Evolutionary conservation across 768 basidiomycete species (phyloP), one percentile per base, ranked within the genome.

Genomic region (Russula emetica): DNA sequence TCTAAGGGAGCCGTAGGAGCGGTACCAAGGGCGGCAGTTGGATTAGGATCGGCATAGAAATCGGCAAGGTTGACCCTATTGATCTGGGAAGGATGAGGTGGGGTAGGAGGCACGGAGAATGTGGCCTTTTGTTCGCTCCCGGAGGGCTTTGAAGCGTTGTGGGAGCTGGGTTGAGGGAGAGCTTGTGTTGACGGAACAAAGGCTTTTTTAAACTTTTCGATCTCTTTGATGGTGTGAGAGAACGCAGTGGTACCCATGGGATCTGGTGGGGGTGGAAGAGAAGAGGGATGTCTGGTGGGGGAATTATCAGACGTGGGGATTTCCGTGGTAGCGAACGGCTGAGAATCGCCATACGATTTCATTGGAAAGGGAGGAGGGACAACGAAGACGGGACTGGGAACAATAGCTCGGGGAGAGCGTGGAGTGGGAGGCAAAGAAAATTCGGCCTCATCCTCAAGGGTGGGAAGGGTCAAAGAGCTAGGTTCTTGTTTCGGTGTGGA

Each of bases 11-110:
- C 84, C 85, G 60, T 84, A 76, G 57, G 84, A 82, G 55, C 81
- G 20, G 22, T 42, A 22, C 58, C 22, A 26, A 36, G 83, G 24
- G 78, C 69, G 5, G 81, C 75, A 42, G 80, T 71, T 55, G 75
- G 69, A 52, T 74, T 67, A 60, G 77, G 76, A 9, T 75, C 58
- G 7, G 83, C 78, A 72, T 86, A 87, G 70, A 92, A 76, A 75
- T 93, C 91, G 75, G 81, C 85, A 55, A 93, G 79, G 60, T 80
- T 91, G 36, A 86, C 88, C 3, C 91, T 94, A 74, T 94, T 94
- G 63, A 86, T 87, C 61, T 92, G 83, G 52, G 90, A 91, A 0
- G 92, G 92, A 51, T 91, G 83, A 1, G 87, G 85, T 11, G 91
- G 91, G 1, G 90, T 85, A 0, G 84, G 76, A 3, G 80, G 71